Conservation (phyloP, 495 filamentous ascomycete genomes). For the Daldinia decipiens region DNA sequence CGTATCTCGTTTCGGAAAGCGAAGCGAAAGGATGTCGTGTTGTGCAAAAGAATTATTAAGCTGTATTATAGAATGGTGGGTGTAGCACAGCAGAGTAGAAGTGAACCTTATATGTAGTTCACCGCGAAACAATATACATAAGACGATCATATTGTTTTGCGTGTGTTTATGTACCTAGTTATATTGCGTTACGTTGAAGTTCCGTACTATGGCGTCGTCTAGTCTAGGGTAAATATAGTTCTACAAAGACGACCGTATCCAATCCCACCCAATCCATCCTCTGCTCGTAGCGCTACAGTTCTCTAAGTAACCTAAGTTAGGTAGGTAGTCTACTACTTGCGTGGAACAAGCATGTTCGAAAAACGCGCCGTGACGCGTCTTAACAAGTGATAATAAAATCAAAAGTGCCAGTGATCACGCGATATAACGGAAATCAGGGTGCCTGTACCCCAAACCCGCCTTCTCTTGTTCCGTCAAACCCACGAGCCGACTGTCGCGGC, state of each 20-base stretch:
- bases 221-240: conserved; percentile 3
- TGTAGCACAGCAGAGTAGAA: not conserved
- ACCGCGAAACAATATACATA: not conserved
- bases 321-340: not conserved
- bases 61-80: not conserved
- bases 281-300: not conserved
- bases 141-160: not conserved
- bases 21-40: not conserved
- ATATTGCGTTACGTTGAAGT: conserved; percentile 2
- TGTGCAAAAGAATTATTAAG: not conserved
- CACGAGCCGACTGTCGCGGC: conserved; percentile 61
- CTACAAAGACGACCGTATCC: conserved; percentile 1
- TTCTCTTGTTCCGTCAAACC: conserved; percentile 61
- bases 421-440: conserved; percentile 67
- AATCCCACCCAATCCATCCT: not conserved
- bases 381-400: no score
- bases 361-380: not conserved
- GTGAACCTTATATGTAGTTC: not conserved
- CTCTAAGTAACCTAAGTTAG: not conserved
- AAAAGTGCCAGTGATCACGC: conserved; percentile 16
- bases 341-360: not conserved
- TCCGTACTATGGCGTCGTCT: not conserved
- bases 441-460: conserved; percentile 60
- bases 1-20: not conserved
- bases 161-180: not conserved